A percentile compares a stretch with the other conserved stretches of the same genome.
These are phyloP conservation scores for Paspalum notatum DNA, from an alignment of 176 grass and related monocot genomes.

Conservation along the genomic window DNA sequence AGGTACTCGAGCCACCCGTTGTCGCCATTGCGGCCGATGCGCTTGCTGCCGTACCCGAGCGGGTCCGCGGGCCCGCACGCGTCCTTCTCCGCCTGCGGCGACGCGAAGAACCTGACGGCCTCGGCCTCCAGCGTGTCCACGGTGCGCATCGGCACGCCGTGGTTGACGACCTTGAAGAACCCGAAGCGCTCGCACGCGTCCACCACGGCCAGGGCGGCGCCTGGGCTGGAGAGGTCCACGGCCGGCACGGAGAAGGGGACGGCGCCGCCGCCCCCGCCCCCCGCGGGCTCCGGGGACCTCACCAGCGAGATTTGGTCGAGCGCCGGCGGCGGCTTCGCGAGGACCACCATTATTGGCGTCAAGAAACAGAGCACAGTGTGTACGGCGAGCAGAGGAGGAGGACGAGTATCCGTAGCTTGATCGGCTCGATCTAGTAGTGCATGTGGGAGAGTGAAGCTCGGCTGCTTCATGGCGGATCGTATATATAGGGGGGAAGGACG, in stretches of 20 bases:
- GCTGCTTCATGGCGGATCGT: conserved; percentile 28
- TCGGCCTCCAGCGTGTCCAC: conserved; percentile 52
- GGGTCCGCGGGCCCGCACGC: conserved; percentile 44
- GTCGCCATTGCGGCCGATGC: conserved; percentile 77
- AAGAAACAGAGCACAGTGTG: neutral
- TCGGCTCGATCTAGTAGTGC: conserved; percentile 6
- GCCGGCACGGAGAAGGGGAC: conserved; percentile 41
- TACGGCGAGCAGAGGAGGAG: neutral
- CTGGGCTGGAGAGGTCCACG: conserved; percentile 48
- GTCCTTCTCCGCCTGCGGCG: conserved; percentile 64
- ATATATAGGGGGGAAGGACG: conserved; percentile 23
- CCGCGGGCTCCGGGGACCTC: conserved; percentile 12
- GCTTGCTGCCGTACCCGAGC: conserved; percentile 72
- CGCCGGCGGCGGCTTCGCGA: conserved; percentile 48
- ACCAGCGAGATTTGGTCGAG: conserved; percentile 69
- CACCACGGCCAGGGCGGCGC: conserved; percentile 38
- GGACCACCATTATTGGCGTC: conserved; percentile 52
- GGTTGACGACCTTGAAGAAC: conserved; percentile 69
- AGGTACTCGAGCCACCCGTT: conserved; percentile 91
- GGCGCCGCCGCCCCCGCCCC: neutral
- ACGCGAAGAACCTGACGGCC: conserved; percentile 67
- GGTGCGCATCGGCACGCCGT: conserved; percentile 43
- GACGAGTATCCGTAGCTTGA: neutral
- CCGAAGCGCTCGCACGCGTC: conserved; percentile 61
- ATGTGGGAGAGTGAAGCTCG: conserved; percentile 6